Conservation (phyloP, 169 alveolate genomes). For the Babesia ovis region DNA sequence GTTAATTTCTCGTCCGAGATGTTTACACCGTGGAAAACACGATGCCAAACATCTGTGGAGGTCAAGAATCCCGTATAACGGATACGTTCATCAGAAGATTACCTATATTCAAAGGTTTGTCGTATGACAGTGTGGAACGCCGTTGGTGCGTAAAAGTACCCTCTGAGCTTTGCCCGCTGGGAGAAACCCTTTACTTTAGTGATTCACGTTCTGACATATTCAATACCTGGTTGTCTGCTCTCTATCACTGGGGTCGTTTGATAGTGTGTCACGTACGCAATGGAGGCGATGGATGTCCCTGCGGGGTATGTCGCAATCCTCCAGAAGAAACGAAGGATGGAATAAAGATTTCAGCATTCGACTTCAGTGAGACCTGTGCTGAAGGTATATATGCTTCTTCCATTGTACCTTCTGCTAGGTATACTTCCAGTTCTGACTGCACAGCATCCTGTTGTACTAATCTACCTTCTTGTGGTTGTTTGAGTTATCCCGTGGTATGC, state of each 20-base stretch:
- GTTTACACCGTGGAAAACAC: constrained; percentile 1
- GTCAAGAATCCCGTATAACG: background rate
- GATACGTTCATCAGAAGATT: background rate
- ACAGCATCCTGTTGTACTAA: background rate
- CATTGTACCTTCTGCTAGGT: background rate
- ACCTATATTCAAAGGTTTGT: constrained; percentile 9
- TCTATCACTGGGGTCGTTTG: constrained; percentile 18
- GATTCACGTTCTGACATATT: background rate
- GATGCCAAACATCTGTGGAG: constrained; percentile 3
- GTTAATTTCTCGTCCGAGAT: background rate
- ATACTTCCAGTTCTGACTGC: background rate
- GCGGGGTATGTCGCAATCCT: constrained; percentile 14
- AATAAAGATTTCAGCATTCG: background rate
- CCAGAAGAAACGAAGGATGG: background rate
- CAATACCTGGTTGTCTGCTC: constrained; percentile 24
- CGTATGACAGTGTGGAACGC: background rate
- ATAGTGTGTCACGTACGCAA: constrained; percentile 19
- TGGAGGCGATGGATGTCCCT: constrained; percentile 3
- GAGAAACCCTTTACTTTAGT: constrained; percentile 17
- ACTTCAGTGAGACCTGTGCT: constrained; percentile 15
- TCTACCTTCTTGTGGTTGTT: background rate
- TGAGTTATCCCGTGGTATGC: background rate
- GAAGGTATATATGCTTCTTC: constrained; percentile 14
- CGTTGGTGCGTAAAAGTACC: constrained; percentile 36
- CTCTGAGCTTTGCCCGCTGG: constrained; percentile 9